phyloP scores from a whole-genome alignment of 2,329 filamentous ascomycete species.

The Bipolaris sorokiniana region DNA sequence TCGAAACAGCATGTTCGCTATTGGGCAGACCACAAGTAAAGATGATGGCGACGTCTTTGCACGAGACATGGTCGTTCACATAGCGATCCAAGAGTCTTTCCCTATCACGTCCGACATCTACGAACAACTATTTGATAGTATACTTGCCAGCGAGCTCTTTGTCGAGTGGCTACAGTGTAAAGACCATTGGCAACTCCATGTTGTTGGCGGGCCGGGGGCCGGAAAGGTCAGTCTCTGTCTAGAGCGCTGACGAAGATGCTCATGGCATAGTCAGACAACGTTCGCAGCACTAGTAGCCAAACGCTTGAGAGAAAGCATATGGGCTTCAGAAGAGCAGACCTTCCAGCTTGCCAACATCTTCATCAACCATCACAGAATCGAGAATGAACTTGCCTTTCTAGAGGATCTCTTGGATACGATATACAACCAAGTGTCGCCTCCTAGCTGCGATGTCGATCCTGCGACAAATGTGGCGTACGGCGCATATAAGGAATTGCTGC shows the following conservation, averaged over 20 bases:
- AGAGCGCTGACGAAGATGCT: background rate
- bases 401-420: conserved; percentile 17
- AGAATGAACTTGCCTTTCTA: conserved; percentile 11
- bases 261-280: conserved; percentile 10
- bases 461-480: conserved; percentile 2
- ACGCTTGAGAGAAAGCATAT: background rate
- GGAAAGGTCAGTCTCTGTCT: conserved; percentile 20
- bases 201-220: conserved; percentile 22
- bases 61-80: background rate
- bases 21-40: background rate
- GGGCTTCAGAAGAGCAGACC: background rate
- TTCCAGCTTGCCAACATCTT: conserved; percentile 4
- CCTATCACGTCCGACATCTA: conserved; percentile 19
- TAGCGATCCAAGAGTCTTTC: background rate
- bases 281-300: conserved; percentile 5
- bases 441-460: background rate
- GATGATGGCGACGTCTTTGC: background rate
- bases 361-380: conserved; percentile 6
- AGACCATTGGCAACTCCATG: conserved; percentile 21
- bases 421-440: conserved; percentile 7
- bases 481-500: conserved; percentile 10
- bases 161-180: conserved; percentile 12
- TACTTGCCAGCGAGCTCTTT: conserved; percentile 16
- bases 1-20: background rate
- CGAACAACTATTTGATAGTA: conserved; percentile 18